phyloP scores from a whole-genome alignment of 306 rosid genomes.

The Vicia sativa region DNA sequence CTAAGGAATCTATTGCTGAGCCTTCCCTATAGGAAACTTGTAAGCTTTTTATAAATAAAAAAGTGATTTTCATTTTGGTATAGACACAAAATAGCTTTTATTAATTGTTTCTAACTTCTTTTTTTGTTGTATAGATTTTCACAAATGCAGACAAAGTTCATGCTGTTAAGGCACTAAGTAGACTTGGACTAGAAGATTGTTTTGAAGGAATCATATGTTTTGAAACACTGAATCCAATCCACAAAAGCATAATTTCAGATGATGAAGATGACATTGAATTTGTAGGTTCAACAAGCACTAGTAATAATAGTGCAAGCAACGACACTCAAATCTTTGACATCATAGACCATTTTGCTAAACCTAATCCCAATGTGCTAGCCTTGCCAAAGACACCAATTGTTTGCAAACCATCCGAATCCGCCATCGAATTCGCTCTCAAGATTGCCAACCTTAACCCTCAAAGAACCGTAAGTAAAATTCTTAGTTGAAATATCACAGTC shows the following conservation, averaged over 20 bases:
- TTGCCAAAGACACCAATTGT: conserved; percentile 89
- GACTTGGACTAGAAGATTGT: conserved; percentile 88
- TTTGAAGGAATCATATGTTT: conserved; percentile 95
- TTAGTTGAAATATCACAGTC: no score
- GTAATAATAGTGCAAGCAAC: conserved; percentile 29
- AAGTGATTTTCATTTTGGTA: no score
- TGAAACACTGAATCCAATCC: conserved; percentile 86
- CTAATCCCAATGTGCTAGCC: conserved; percentile 41
- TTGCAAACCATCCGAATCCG: conserved; percentile 80
- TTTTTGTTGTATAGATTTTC: conserved; percentile 62
- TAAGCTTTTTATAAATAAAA: conserved; percentile 54
- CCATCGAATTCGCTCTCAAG: conserved; percentile 79
- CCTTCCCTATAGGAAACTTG: conserved; percentile 83
- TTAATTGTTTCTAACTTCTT: not conserved
- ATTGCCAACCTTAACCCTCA: conserved; percentile 82
- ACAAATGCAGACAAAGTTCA: conserved; percentile 91
- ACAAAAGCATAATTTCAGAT: conserved; percentile 64
- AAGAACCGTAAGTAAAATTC: conserved; percentile 78
- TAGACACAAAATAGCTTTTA: not conserved
- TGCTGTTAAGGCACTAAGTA: conserved; percentile 69
- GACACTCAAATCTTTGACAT: conserved; percentile 72
- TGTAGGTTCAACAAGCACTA: conserved; percentile 51
- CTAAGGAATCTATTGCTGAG: conserved; percentile 67
- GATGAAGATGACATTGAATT: conserved; percentile 86
- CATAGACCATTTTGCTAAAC: conserved; percentile 63